Conservation (phyloP, 2,329 filamentous ascomycete species). For the Aspergillus versicolor region DNA sequence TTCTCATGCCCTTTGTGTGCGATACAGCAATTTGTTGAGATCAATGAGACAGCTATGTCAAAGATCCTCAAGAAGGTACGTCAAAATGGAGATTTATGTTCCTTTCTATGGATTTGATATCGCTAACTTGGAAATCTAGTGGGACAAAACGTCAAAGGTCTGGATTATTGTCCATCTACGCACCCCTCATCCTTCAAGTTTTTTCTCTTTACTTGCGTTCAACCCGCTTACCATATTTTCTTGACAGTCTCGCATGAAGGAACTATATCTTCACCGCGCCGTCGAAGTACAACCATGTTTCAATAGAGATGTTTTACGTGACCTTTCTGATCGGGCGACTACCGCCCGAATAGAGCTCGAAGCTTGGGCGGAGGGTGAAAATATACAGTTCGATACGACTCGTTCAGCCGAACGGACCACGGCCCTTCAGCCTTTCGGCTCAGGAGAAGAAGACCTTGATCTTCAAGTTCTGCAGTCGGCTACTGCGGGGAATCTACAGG, state of each 20-base stretch:
- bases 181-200: not conserved
- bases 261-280: slow-evolving; percentile 90
- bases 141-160: slow-evolving; percentile 98
- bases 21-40: slow-evolving; percentile 86
- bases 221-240: slow-evolving; percentile 31
- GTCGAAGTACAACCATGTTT: slow-evolving; percentile 98
- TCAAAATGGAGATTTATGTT: slow-evolving; percentile 17
- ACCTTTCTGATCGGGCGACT: slow-evolving; percentile 93
- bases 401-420: slow-evolving; percentile 41
- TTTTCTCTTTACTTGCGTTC: not conserved
- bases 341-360: slow-evolving; percentile 93
- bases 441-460: slow-evolving; percentile 87
- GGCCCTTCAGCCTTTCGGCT: slow-evolving; percentile 51
- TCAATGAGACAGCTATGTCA: slow-evolving; percentile 96
- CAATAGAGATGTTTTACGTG: slow-evolving; percentile 94
- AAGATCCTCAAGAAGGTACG: slow-evolving; percentile 94
- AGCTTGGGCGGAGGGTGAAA: slow-evolving; percentile 95
- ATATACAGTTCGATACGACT: slow-evolving; percentile 72
- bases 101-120: slow-evolving; percentile 4
- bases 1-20: slow-evolving; percentile 9
- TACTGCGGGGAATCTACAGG: slow-evolving; percentile 73
- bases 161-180: slow-evolving; percentile 16
- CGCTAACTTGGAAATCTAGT: slow-evolving; percentile 49
- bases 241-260: slow-evolving; percentile 82
- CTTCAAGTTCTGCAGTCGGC: slow-evolving; percentile 82